A percentile compares a stretch with the other conserved stretches of the same genome.
Conservation (phyloP, 148 eudicot species). For the Cornus florida region DNA sequence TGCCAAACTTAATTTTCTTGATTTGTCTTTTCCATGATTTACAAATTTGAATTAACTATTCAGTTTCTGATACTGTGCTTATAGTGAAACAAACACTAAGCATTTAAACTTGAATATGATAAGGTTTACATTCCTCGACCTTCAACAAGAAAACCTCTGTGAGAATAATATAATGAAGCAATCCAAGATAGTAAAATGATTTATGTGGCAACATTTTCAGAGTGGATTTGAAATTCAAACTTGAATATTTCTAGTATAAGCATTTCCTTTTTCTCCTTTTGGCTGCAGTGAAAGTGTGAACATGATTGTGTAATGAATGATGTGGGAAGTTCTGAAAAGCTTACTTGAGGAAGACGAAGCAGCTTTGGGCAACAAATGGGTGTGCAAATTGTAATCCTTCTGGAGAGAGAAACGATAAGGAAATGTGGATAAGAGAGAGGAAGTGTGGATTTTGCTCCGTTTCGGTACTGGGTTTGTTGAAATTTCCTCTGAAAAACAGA, state of each 20-base stretch:
- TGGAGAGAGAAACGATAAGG: conserved; percentile 14
- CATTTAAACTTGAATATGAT: too few relatives aligned
- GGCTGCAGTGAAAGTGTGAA: background rate
- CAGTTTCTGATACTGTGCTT: background rate
- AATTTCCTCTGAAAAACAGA: conserved; percentile 11
- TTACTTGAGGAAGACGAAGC: conserved; percentile 69
- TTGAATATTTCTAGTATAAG: too few relatives aligned
- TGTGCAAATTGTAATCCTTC: conserved; percentile 21
- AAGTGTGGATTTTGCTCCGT: conserved; percentile 3
- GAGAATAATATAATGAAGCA: background rate
- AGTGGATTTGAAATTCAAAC: background rate
- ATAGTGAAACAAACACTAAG: too few relatives aligned
- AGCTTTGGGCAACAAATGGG: conserved; percentile 44
- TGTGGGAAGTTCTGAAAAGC: background rate
- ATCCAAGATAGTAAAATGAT: background rate
- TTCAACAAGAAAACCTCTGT: background rate
- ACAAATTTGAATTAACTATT: background rate
- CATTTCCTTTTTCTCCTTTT: too few relatives aligned
- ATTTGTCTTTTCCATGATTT: background rate
- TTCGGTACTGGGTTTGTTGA: background rate
- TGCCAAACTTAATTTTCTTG: too few relatives aligned
- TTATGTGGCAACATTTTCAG: background rate
- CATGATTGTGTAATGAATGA: background rate
- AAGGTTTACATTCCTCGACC: background rate
- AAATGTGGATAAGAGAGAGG: conserved; percentile 17